Base-by-base conservation (phyloP, 768 basidiomycete genomes). In the Dacryopinax primogenitus region DNA sequence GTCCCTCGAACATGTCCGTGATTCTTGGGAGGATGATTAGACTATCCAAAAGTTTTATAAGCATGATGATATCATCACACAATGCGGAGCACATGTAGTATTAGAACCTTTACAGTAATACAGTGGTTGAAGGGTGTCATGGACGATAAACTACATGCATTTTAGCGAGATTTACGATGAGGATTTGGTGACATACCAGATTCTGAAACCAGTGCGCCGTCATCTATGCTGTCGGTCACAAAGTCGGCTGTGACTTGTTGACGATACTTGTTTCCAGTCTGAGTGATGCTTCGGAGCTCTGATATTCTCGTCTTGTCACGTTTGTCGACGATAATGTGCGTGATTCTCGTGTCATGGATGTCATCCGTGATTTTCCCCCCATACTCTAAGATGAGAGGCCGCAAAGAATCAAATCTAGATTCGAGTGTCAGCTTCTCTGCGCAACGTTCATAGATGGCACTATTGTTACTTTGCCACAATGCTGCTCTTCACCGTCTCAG, bases 311-410 rank as follows among this genome's bases (percentile, higher is more conserved):
- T 85, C 61, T 81, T 81, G 69, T 94, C 92, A 9, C 87, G 84
- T 74, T 88, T 88, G 76, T 93, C 88, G 63, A 93, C 72, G 41
- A 96, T 78, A 47, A 95, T 76, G 73, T 98, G 94, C 0, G 93
- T 95, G 39, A 97, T 77, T 72, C 86, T 90, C 26, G 86, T 80
- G 63, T 96, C 85, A 64, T 82, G 76, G 1, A 96, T 78, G 64
- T 81, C 82, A 12, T 81, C 51, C 2, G 73, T 85, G 7, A 93
- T 70, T 62, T 76, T 80, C 0, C 94, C 94, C 44, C 92, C 92
- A 68, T 91, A 84, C 15, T 82, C 77, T 28, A 69, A 74, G 64
- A 96, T 85, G 11, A 80, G 71, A 64, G 76, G 77, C 13, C 77
- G 74, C 6, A 87, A 68, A 64, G 83, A 73, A 32, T 69, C 68